Evolutionary conservation across 257 asterid genomes (phyloP).

Genomic region (Penstemon davidsonii): DNA sequence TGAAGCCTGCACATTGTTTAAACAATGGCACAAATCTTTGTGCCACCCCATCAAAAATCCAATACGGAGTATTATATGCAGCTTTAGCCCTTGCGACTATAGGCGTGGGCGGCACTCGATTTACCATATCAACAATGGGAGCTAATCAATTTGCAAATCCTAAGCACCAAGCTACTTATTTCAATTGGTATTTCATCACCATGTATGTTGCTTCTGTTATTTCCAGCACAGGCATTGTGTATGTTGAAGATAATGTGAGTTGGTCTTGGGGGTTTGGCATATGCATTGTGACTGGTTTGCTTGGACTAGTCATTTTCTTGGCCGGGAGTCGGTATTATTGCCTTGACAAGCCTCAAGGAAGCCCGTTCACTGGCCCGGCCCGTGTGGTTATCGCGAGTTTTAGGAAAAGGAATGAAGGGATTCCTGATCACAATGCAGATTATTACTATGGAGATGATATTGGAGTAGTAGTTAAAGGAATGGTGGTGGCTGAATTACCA

Average conservation of each 20-base stretch:
- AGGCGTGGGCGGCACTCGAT: constrained; percentile 45
- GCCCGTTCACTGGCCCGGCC: constrained; percentile 44
- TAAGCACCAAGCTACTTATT: constrained; percentile 36
- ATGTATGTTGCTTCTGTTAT: constrained; percentile 25
- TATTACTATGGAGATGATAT: constrained; percentile 36
- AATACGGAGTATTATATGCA: constrained; percentile 35
- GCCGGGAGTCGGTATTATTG: constrained; percentile 36
- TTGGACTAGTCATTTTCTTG: constrained; percentile 39
- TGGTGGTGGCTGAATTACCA: constrained; percentile 18
- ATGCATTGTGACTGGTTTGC: constrained; percentile 17
- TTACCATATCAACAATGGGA: constrained; percentile 46
- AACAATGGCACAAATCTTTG: constrained; percentile 25
- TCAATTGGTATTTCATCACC: constrained; percentile 48
- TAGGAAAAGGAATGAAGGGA: constrained; percentile 33
- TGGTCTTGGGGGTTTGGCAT: constrained; percentile 49
- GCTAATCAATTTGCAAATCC: constrained; percentile 45
- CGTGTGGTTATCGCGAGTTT: constrained; percentile 44
- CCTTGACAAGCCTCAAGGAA: constrained; percentile 28
- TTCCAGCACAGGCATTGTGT: constrained; percentile 40
- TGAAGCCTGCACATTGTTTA: constrained; percentile 40
- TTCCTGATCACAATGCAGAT: constrained; percentile 20
- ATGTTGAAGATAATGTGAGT: constrained; percentile 47
- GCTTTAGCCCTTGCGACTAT: constrained; percentile 34
- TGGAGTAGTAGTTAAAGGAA: not conserved
- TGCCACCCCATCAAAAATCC: constrained; percentile 26